Percentiles rank a stretch among this genome's conserved stretches.
These are phyloP conservation scores for Arthrinium phaeospermum DNA, from an alignment of 2,329 filamentous ascomycete species.

Conservation along the genomic window DNA sequence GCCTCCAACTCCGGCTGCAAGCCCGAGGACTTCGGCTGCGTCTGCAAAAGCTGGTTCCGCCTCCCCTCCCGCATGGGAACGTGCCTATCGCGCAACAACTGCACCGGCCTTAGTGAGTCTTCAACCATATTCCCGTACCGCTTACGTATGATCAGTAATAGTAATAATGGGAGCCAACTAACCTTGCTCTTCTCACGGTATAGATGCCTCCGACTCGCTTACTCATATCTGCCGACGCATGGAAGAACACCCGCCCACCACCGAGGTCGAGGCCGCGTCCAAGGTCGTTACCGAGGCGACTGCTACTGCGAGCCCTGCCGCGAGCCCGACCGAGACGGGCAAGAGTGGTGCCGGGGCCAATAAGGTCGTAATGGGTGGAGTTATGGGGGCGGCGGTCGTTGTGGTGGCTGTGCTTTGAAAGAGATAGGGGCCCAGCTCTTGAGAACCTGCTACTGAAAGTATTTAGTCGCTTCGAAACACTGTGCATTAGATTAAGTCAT, in stretches of 20 bases:
- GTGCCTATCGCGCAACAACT: not conserved
- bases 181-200: not conserved
- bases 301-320: not conserved
- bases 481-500: too few relatives aligned
- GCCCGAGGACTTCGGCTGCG: constrained; percentile 13
- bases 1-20: not conserved
- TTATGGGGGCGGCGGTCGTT: not conserved
- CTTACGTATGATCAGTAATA: too few relatives aligned
- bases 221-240: not conserved
- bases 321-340: too few relatives aligned
- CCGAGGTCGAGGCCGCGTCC: constrained; percentile 13
- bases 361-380: not conserved
- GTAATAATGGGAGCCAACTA: not conserved
- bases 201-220: not conserved
- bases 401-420: not conserved
- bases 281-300: not conserved
- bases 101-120: not conserved
- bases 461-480: too few relatives aligned
- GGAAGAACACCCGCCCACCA: not conserved
- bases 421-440: too few relatives aligned
- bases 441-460: too few relatives aligned
- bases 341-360: too few relatives aligned
- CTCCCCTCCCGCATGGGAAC: not conserved
- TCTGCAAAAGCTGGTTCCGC: constrained; percentile 3
- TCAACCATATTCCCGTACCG: too few relatives aligned